Evolutionary conservation across 805 yeast species (phyloP).

Genomic region (Wickerhamiella azyma): DNA sequence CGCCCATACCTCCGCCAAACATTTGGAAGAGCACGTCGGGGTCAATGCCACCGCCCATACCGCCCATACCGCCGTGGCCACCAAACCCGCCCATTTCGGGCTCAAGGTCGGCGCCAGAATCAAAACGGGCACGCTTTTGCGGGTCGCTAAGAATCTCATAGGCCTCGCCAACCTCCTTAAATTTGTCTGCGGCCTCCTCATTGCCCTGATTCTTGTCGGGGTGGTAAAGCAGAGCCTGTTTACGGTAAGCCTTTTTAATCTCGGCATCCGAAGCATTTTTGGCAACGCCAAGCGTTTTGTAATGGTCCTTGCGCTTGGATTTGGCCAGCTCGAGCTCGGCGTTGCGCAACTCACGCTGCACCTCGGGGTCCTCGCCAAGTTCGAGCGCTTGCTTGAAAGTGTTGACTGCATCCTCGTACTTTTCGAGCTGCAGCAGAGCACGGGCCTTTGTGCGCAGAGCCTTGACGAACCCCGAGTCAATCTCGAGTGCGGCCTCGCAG

Average conservation of each 20-base stretch:
- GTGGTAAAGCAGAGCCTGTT: conserved; percentile 56
- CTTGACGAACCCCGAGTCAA: conserved; percentile 60
- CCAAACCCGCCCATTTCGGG: conserved; percentile 57
- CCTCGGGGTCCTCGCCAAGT: conserved; percentile 25
- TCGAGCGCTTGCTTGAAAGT: conserved; percentile 28
- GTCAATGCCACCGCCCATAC: conserved; percentile 25
- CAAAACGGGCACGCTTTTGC: conserved; percentile 79
- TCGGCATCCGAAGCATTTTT: conserved; percentile 38
- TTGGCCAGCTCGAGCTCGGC: conserved; percentile 32
- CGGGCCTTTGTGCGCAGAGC: conserved; percentile 33
- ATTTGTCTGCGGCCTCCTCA: conserved; percentile 81
- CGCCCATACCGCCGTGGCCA: conserved; percentile 49
- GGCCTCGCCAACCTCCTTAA: conserved; percentile 80
- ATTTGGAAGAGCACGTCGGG: conserved; percentile 28
- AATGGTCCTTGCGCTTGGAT: conserved; percentile 37
- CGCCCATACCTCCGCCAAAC: conserved; percentile 27
- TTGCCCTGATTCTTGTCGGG: conserved; percentile 62
- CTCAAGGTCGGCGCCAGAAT: conserved; percentile 65
- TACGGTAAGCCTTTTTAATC: conserved; percentile 64
- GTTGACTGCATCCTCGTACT: conserved; percentile 28
- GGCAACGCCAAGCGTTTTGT: conserved; percentile 44
- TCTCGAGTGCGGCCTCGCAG: conserved; percentile 50
- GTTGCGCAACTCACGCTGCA: conserved; percentile 28
- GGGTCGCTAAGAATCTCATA: conserved; percentile 74
- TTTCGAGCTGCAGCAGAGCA: conserved; percentile 27